Evolutionary conservation across 257 asterid species (phyloP), one percentile per base, ranked within the genome.

Genomic region (Ilex asprella): DNA sequence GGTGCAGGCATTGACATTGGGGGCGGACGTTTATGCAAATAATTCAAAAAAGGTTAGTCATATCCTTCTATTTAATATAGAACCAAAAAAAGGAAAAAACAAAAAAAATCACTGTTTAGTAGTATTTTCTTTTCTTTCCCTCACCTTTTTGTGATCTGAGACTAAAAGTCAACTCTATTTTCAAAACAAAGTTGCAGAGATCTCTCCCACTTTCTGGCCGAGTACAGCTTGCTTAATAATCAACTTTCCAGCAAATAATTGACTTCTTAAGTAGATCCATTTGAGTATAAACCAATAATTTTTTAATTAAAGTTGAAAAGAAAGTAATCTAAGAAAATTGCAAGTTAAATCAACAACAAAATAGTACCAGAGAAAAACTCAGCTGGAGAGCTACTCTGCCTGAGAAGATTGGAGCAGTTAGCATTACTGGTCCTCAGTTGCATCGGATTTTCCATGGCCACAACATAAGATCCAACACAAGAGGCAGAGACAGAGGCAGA

Each of bases 371-470:
- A 49, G 16, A 49, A 49, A 49, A 49, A 49, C 2, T 49, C 54
- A n/a, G 54, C 54, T 49, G 54, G 54, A 49, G 54, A 49, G 54
- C 54, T 49, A n/a, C 16, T 49, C 54, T 49, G 54, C 16, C 16
- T 49, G 54, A 49, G 2, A n/a, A 49, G 54, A n/a, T 49, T 49
- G 14, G 13, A 49, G 14, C 16, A 49, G 10, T 49, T 44, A 7
- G 11, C 50, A 44, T 8, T 44, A 44, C 50, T 44, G 11, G 50
- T 44, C 50, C 13, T 44, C 50, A 44, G 9, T 44, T 44, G 50
- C 50, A 12, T 44, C 50, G 50, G 16, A 49, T 49, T 49, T 49
- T 49, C 54, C 54, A 49, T 2, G 11, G 13, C 54, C 10, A 49
- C 16, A 12, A 49, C 16, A 6, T 35, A 35, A 8, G 41, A 35